Conservation (phyloP, 441 rosid species). For the Corymbia citriodora region DNA sequence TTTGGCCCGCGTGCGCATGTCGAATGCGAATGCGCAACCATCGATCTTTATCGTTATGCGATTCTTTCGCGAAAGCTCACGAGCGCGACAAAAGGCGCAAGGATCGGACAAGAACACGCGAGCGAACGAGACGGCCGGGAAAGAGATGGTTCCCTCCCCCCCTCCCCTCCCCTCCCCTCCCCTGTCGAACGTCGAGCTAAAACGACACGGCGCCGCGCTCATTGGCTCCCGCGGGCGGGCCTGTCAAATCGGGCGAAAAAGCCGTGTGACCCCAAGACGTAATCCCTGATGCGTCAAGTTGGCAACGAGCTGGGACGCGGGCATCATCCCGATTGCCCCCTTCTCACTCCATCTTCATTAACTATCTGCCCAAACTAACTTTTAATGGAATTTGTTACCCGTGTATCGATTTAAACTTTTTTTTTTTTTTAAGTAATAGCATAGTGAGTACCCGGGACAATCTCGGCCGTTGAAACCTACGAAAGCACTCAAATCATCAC, state of each 20-base stretch:
- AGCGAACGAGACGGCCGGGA: not conserved
- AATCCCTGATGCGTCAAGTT: not conserved
- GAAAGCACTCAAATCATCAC: not conserved
- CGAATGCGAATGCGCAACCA: too few species aligned
- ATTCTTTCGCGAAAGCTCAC: not conserved
- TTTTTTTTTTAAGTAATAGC: not conserved
- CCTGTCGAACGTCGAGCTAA: not conserved
- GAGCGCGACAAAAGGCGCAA: not conserved
- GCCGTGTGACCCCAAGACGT: rapidly evolving
- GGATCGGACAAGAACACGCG: not conserved
- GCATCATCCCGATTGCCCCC: not conserved
- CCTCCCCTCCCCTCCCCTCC: too few species aligned
- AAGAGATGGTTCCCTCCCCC: not conserved
- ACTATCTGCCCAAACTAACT: not conserved
- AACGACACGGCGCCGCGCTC: not conserved
- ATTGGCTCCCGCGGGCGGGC: not conserved
- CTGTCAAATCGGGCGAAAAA: not conserved
- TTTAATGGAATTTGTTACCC: too few species aligned
- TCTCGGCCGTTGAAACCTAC: not conserved
- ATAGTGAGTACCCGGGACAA: not conserved
- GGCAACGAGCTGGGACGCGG: not conserved
- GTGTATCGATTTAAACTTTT: too few species aligned
- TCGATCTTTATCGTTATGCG: too few species aligned
- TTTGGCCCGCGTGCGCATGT: not conserved
- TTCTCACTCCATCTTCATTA: not conserved